phyloP scores from a whole-genome alignment of 75 land plant species.

The Sequoiadendron giganteum region DNA sequence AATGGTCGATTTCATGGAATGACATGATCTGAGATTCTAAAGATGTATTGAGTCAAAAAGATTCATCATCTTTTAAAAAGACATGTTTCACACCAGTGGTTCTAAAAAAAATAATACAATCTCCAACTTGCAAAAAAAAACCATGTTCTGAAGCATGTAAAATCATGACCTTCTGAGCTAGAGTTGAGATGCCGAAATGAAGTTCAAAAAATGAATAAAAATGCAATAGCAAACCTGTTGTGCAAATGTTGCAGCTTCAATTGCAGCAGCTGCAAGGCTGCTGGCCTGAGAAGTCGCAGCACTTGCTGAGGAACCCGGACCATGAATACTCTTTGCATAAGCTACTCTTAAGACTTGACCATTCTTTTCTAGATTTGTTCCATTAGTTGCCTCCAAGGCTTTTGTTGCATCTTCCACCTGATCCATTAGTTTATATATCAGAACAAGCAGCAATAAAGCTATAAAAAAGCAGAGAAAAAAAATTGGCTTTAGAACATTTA shows the following conservation, averaged over 20 bases:
- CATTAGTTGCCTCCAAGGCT: conserved; percentile 95
- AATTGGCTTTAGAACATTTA: background rate
- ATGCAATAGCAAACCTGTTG: conserved; percentile 63
- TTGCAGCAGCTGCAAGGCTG: conserved; percentile 96
- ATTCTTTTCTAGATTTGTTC: conserved; percentile 89
- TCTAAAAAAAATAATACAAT: background rate
- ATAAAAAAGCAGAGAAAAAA: background rate
- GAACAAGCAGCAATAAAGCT: conserved; percentile 7
- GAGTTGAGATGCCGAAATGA: background rate
- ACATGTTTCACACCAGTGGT: background rate
- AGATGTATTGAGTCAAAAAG: background rate
- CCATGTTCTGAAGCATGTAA: background rate
- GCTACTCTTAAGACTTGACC: conserved; percentile 95
- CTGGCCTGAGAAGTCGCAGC: conserved; percentile 59
- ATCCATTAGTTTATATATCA: background rate
- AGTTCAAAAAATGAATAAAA: background rate
- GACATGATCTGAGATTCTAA: background rate
- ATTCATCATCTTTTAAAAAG: background rate
- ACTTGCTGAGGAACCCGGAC: conserved; percentile 54
- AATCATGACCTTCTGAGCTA: background rate
- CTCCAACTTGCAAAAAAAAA: background rate
- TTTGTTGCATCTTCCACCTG: conserved; percentile 98
- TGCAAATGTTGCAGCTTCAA: conserved; percentile 96
- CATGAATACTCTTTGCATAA: conserved; percentile 93
- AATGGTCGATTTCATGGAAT: background rate